Evolutionary conservation across 352 stramenopile genomes (phyloP), one percentile per base, ranked within the genome.

Genomic region (Phytopythium mirpurense): DNA sequence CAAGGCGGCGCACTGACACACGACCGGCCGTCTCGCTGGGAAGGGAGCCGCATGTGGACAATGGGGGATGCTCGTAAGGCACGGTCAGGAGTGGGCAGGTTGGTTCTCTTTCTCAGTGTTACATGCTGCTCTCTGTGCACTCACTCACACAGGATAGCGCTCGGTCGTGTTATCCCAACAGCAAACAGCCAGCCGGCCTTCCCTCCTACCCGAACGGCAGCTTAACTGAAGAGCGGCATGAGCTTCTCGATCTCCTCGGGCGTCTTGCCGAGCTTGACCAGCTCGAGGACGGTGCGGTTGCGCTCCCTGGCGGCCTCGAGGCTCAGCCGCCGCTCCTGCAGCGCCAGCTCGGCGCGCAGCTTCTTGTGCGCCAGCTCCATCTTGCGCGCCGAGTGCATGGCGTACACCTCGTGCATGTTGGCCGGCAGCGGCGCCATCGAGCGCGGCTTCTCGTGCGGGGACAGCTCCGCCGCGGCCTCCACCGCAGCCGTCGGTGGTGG

Each of bases 1-100:
- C 21, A 80, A 76, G 46, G 52, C 9, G n/a, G n/a, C 56, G 27
- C 44, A 72, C 29, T 70, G 40, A 67, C 19, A n/a, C n/a, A n/a
- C n/a, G n/a, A n/a, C n/a, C n/a, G n/a, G n/a, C n/a, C n/a, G n/a
- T n/a, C n/a, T n/a, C n/a, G n/a, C n/a, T n/a, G n/a, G n/a, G n/a
- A n/a, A n/a, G n/a, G n/a, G n/a, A n/a, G n/a, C n/a, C n/a, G n/a
- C n/a, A n/a, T n/a, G n/a, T n/a, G n/a, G n/a, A n/a, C n/a, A n/a
- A n/a, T n/a, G n/a, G n/a, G n/a, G n/a, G n/a, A n/a, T n/a, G n/a
- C n/a, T n/a, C n/a, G n/a, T n/a, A n/a, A n/a, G n/a, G n/a, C n/a
- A n/a, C n/a, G n/a, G n/a, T n/a, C n/a, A n/a, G n/a, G n/a, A n/a
- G n/a, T n/a, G n/a, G n/a, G n/a, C n/a, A n/a, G n/a, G n/a, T n/a